Evolutionary conservation across 2,329 filamentous ascomycete genomes (phyloP).

Genomic region (Tolypocladium inflatum): DNA sequence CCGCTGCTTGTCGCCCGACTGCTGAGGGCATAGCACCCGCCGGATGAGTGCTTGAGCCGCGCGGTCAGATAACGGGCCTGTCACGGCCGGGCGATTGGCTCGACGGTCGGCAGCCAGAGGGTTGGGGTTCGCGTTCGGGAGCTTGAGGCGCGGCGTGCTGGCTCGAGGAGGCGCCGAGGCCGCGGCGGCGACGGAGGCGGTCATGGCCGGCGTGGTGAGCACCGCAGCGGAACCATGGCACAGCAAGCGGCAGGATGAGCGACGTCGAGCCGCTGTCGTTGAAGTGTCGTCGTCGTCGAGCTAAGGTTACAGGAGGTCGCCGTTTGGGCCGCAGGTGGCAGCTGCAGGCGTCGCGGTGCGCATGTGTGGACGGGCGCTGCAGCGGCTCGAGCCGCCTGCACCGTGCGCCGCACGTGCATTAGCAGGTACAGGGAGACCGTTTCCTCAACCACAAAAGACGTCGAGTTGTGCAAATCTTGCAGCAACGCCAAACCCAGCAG

Average conservation of each 20-base stretch:
- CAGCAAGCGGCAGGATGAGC: neutral
- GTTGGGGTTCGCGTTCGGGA: conserved; percentile 5
- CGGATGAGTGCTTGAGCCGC: conserved; percentile 76
- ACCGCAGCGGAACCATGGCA: conserved; percentile 15
- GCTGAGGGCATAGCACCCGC: conserved; percentile 71
- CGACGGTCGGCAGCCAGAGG: conserved; percentile 19
- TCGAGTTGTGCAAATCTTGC: neutral
- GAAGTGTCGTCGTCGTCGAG: conserved; percentile 4
- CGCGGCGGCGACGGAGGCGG: conserved; percentile 11
- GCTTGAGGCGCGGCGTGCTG: conserved; percentile 4
- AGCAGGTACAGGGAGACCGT: neutral
- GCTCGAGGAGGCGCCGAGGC: conserved; percentile 6
- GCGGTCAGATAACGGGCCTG: conserved; percentile 59
- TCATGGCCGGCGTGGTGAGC: conserved; percentile 16
- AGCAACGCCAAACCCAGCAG: neutral
- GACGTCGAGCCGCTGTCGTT: neutral
- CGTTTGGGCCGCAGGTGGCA: conserved; percentile 9
- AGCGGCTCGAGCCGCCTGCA: conserved; percentile 15
- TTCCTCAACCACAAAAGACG: neutral
- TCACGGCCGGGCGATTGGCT: conserved; percentile 20
- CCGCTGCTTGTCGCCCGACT: conserved; percentile 47
- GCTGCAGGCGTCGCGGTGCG: conserved; percentile 1
- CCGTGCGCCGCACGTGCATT: neutral
- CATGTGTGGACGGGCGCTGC: neutral
- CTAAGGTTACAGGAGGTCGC: conserved; percentile 8